Percentiles rank a stretch among this genome's conserved stretches.
Evolutionary conservation across 2,329 filamentous ascomycete genomes (phyloP).

Genomic region (Penicillium sp.): DNA sequence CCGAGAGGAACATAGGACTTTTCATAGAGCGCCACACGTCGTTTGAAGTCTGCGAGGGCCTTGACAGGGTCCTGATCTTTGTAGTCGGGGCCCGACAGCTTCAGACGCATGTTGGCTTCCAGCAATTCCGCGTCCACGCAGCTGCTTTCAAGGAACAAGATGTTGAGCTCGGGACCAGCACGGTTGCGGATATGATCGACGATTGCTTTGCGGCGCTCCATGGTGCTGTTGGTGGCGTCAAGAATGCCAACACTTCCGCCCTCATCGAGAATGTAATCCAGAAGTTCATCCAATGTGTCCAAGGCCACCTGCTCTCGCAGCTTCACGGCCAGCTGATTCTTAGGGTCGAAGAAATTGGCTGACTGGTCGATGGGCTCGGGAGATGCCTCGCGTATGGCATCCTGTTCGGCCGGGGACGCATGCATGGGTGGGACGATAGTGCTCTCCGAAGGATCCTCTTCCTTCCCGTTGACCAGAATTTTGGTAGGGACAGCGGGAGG

Average conservation of each 20-base stretch:
- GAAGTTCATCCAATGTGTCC: constrained; percentile 80
- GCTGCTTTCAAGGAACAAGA: constrained; percentile 90
- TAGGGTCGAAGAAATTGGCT: constrained; percentile 85
- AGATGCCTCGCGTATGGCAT: constrained; percentile 26
- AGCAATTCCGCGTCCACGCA: constrained; percentile 76
- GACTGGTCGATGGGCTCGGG: constrained; percentile 68
- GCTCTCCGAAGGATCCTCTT: constrained; percentile 37
- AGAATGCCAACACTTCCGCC: constrained; percentile 89
- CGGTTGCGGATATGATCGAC: constrained; percentile 72
- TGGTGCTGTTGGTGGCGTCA: constrained; percentile 93
- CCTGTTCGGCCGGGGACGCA: too few species aligned
- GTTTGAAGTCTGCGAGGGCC: constrained; percentile 83
- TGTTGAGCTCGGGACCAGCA: constrained; percentile 75
- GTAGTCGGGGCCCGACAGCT: constrained; percentile 92
- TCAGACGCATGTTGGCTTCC: constrained; percentile 93
- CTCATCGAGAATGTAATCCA: constrained; percentile 75
- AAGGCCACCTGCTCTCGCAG: constrained; percentile 86
- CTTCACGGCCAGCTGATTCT: constrained; percentile 70
- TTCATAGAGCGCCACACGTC: constrained; percentile 84
- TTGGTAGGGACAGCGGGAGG: constrained; percentile 41
- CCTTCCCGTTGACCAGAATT: constrained; percentile 53
- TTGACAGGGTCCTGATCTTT: constrained; percentile 80
- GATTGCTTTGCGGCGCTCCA: constrained; percentile 71
- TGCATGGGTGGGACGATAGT: too few species aligned
- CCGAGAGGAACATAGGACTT: constrained; percentile 87